A percentile compares a stretch with the other conserved stretches of the same genome.
Conservation (phyloP, 306 rosid species). For the Vigna reflexopilosa region DNA sequence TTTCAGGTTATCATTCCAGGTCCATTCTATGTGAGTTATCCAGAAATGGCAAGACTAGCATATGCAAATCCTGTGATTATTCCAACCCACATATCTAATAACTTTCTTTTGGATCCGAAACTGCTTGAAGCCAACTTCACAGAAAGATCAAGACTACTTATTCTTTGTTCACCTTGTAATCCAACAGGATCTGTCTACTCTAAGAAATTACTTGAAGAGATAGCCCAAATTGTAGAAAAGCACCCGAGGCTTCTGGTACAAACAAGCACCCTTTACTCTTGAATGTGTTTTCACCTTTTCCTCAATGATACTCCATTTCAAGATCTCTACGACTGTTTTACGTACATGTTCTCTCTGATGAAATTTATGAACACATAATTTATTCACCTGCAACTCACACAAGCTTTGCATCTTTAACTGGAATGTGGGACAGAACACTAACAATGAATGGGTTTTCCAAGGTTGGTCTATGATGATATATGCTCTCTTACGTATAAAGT, state of each 20-base stretch:
- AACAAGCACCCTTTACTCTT: constrained; percentile 31
- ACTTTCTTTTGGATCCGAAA: constrained; percentile 82
- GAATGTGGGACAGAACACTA: constrained; percentile 91
- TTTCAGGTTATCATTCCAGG: constrained; percentile 87
- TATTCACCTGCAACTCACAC: constrained; percentile 87
- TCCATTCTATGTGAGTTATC: constrained; percentile 91
- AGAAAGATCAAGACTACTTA: constrained; percentile 72
- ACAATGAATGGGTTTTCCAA: constrained; percentile 91
- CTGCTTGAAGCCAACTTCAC: constrained; percentile 72
- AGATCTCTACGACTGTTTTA: constrained; percentile 30
- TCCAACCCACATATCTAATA: constrained; percentile 60
- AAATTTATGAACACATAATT: constrained; percentile 87
- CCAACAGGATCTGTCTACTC: constrained; percentile 94
- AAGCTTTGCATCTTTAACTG: constrained; percentile 90
- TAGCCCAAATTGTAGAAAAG: constrained; percentile 82
- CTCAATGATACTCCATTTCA: constrained; percentile 16
- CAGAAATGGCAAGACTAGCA: constrained; percentile 90
- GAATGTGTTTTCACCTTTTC: constrained; percentile 1
- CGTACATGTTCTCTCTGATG: constrained; percentile 78
- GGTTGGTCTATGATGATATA: constrained; percentile 46
- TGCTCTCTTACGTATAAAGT: not conserved
- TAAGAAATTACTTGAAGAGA: constrained; percentile 75
- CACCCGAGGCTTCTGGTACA: constrained; percentile 95
- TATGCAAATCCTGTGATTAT: constrained; percentile 89
- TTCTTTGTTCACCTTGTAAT: constrained; percentile 89